These are phyloP conservation scores for Rutstroemia sp. DNA, from an alignment of 2,329 filamentous ascomycete species.

Conservation along the genomic window DNA sequence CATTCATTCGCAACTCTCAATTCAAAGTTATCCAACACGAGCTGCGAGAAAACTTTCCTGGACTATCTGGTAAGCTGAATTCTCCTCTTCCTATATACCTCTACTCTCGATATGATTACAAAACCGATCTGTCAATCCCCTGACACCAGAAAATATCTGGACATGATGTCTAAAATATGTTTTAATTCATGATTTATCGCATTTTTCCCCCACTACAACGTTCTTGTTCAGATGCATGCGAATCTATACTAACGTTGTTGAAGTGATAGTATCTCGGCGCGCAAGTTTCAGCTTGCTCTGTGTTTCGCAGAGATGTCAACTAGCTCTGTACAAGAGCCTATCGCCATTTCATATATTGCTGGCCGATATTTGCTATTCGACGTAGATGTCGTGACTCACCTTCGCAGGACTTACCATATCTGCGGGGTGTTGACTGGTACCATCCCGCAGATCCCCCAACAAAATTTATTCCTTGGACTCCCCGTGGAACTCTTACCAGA, in stretches of 20 bases:
- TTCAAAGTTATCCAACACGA: not conserved
- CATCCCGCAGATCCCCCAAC: slow-evolving; percentile 84
- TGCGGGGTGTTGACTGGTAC: slow-evolving; percentile 82
- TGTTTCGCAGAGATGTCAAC: not conserved
- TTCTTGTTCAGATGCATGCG: not conserved
- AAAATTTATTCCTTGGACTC: slow-evolving; percentile 87
- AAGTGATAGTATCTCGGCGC: not conserved
- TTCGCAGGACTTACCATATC: slow-evolving; percentile 75
- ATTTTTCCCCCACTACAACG: slow-evolving; percentile 8
- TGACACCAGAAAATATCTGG: slow-evolving; percentile 43
- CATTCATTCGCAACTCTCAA: not conserved
- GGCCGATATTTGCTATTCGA: slow-evolving; percentile 87
- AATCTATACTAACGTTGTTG: not conserved
- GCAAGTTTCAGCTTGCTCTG: too few relatives aligned
- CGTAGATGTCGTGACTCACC: slow-evolving; percentile 66
- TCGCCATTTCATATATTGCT: slow-evolving; percentile 75
- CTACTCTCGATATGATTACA: slow-evolving; percentile 53
- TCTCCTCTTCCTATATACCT: not conserved
- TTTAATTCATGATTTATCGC: slow-evolving; percentile 40
- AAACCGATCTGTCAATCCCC: slow-evolving; percentile 75
- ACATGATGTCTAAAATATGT: slow-evolving; percentile 44
- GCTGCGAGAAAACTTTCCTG: not conserved
- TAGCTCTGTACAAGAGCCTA: slow-evolving; percentile 38
- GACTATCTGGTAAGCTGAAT: slow-evolving; percentile 1
- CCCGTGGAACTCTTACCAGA: slow-evolving; percentile 87